Base-by-base conservation (phyloP, 2,329 filamentous ascomycete species). In the Exophiala sp. region DNA sequence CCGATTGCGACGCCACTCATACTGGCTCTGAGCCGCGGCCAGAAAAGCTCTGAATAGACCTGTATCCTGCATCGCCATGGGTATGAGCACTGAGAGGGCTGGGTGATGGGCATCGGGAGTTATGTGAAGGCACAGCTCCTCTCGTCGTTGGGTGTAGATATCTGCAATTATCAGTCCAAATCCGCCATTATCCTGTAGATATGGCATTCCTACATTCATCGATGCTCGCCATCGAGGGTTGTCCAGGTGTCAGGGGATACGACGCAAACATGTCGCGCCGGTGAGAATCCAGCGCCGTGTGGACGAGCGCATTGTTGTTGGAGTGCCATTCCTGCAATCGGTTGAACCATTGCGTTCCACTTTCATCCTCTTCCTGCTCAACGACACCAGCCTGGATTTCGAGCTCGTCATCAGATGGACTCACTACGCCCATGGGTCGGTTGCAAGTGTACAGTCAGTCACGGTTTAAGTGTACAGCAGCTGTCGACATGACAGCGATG, bases 1-100 rank as follows among this genome's bases (percentile, higher is more conserved):
- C 16, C 52, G 52, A 18, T 48, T 45, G 32, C 57, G 57, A 16
- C 57, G 57, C 52, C 53, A 56, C 39, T 59, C 57, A 43, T 54
- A 52, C 2, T 56, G 47, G 39, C 57, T 59, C 44, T 59, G 57
- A 8, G 57, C 57, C 6, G 49, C 57, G 14, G 52, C 46, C 10
- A 59, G 42, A 29, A 59, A 45, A 34, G 50, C 53, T 43, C 54
- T 54, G 42, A 54, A 59, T 1, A 59, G 46, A 8, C 45, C 49
- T 18, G 57, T 53, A 35, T 59, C 57, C 12, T 56, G 53, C 50
- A 59, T 56, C 0, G 57, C 49, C 50, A 56, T 29, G 4, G 57
- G 53, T 14, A 59, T 53, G 11, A 59, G 33, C 18, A 59, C 53
- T n/a, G 57, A 59, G 9, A 59, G 43, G 5, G 41, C 33, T 12